Conservation (phyloP, 139 green algal species). For the Nannochloris sp. region DNA sequence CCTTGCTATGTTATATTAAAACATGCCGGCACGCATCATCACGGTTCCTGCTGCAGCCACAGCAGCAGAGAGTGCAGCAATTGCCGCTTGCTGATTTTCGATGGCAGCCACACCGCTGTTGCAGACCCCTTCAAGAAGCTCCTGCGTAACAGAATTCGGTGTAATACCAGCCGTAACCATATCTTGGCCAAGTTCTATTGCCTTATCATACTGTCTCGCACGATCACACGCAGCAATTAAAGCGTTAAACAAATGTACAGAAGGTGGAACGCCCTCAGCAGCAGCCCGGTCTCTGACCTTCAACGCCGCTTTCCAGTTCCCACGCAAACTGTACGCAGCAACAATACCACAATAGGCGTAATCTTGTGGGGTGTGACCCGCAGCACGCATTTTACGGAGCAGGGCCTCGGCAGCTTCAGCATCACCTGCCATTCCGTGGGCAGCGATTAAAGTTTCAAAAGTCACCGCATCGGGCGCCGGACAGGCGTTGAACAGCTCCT, state of each 20-base stretch:
- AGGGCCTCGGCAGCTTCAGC: slow-evolving; percentile 40
- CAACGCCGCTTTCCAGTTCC: slow-evolving; percentile 49
- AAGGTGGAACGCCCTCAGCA: slow-evolving; percentile 15
- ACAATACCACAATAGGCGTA: slow-evolving; percentile 74
- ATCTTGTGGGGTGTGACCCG: slow-evolving; percentile 45
- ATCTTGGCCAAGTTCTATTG: slow-evolving; percentile 34
- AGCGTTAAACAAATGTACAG: slow-evolving; percentile 80
- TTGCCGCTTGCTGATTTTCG: slow-evolving; percentile 64
- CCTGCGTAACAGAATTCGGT: slow-evolving; percentile 27
- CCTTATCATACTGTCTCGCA: slow-evolving; percentile 43
- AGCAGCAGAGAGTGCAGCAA: slow-evolving; percentile 63
- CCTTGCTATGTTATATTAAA: slow-evolving; percentile 39
- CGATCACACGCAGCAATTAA: slow-evolving; percentile 76
- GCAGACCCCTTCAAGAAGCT: slow-evolving; percentile 56
- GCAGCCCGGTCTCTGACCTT: slow-evolving; percentile 39
- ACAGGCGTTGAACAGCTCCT: slow-evolving; percentile 51
- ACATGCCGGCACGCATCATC: slow-evolving; percentile 68
- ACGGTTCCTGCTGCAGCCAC: slow-evolving; percentile 69
- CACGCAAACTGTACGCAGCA: slow-evolving; percentile 56
- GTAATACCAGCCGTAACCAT: slow-evolving; percentile 21
- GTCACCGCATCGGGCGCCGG: slow-evolving; percentile 51
- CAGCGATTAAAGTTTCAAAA: slow-evolving; percentile 73
- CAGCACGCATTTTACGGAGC: slow-evolving; percentile 24
- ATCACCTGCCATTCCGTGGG: slow-evolving; percentile 60
- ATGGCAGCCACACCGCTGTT: slow-evolving; percentile 51